Evolutionary conservation across 2,329 filamentous ascomycete genomes (phyloP).

Genomic region (Didymella sp.): DNA sequence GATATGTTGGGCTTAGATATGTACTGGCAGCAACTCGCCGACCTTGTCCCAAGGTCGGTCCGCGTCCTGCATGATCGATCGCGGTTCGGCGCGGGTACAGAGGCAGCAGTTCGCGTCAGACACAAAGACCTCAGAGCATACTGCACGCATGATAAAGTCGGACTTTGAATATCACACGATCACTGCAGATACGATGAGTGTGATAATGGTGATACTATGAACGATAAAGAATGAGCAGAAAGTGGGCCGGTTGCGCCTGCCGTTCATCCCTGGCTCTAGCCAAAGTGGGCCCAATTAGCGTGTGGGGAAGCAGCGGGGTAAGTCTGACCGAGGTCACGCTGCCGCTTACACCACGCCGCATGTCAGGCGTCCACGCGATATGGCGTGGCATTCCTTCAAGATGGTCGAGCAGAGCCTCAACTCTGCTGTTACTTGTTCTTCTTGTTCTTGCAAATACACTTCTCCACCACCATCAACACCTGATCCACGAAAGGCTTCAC

Average conservation of each 20-base stretch:
- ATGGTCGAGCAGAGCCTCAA: slow-evolving; percentile 1
- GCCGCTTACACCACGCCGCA: slow-evolving; percentile 6
- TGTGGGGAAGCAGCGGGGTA: slow-evolving; percentile 14
- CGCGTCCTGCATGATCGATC: slow-evolving; percentile 1
- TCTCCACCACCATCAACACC: neutral
- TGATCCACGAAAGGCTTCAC: neutral
- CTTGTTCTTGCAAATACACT: neutral
- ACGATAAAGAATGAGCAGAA: neutral
- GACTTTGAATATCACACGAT: neutral
- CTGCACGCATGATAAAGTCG: neutral
- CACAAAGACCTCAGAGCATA: neutral
- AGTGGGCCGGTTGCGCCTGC: neutral
- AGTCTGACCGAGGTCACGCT: slow-evolving; percentile 16
- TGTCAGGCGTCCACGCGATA: slow-evolving; percentile 9
- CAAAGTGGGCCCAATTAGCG: slow-evolving; percentile 1
- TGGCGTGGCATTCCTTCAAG: slow-evolving; percentile 15
- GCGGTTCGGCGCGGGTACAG: neutral
- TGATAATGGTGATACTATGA: neutral
- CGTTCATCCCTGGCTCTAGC: slow-evolving; percentile 1
- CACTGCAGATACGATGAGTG: too few species aligned
- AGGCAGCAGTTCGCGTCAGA: neutral
- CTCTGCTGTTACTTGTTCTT: neutral
- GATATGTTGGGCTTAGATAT: neutral
- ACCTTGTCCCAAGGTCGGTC: slow-evolving; percentile 7
- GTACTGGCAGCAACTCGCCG: neutral